These are phyloP conservation scores for Citropsis articulata DNA, from an alignment of 345 rosid genomes.

Conservation along the genomic window DNA sequence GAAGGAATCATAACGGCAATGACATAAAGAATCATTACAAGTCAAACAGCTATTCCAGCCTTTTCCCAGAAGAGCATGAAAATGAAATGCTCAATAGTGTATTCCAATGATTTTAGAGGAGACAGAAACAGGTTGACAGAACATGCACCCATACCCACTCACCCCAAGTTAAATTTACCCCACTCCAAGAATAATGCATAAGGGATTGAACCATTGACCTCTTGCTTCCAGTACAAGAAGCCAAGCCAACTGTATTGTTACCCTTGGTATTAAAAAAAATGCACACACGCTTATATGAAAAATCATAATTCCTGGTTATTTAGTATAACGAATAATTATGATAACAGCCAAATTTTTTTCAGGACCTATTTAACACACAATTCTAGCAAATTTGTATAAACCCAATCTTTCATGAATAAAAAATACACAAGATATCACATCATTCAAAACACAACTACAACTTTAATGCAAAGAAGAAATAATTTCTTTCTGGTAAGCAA, in stretches of 20 bases:
- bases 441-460: constrained; percentile 1
- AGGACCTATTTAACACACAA: neutral
- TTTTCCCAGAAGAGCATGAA: neutral
- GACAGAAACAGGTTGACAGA: neutral
- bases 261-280: neutral
- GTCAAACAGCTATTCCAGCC: neutral
- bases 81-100: neutral
- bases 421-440: neutral
- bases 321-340: neutral
- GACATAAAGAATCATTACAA: neutral
- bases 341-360: neutral
- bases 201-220: neutral
- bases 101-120: neutral
- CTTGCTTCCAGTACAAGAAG: neutral
- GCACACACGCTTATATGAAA: neutral
- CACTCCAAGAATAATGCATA: neutral
- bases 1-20: neutral
- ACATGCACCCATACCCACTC: neutral
- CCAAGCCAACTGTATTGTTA: neutral
- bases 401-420: neutral
- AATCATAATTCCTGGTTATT: neutral
- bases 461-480: neutral
- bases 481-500: neutral
- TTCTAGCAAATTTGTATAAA: neutral
- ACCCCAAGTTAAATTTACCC: neutral